These are phyloP conservation scores for Jackrogersella multiformis DNA, from an alignment of 495 filamentous ascomycete species.

Conservation along the genomic window DNA sequence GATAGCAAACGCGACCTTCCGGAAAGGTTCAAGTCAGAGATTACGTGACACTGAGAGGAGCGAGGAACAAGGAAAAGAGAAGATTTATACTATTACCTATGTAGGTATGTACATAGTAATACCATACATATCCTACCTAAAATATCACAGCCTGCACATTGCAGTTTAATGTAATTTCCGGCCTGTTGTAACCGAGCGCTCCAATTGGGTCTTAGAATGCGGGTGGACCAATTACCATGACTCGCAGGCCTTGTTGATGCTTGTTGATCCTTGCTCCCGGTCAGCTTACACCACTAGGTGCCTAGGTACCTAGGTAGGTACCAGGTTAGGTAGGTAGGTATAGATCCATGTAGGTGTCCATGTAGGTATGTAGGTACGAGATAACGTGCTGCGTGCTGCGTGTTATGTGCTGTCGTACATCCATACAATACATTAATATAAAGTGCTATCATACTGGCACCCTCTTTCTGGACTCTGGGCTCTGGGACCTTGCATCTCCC, in stretches of 20 bases:
- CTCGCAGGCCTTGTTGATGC: conserved; percentile 7
- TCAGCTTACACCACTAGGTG: conserved; percentile 22
- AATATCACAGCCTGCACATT: conserved; percentile 3
- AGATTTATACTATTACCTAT: conserved; percentile 13
- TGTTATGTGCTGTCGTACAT: too few relatives aligned
- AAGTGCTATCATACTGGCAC: conserved; percentile 1
- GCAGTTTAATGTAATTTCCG: conserved; percentile 37
- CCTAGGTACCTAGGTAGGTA: too few relatives aligned
- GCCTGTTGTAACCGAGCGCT: conserved; percentile 15
- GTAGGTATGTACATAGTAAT: too few relatives aligned
- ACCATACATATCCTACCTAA: too few relatives aligned
- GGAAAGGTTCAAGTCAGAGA: conserved; percentile 27
- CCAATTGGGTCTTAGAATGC: conserved; percentile 27
- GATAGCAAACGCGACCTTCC: conserved; percentile 36
- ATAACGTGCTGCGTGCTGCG: conserved; percentile 34
- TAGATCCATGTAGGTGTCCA: too few relatives aligned
- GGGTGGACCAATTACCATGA: conserved; percentile 6
- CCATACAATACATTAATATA: conserved; percentile 24
- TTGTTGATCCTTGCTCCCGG: conserved; percentile 25
- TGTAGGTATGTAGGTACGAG: conserved; percentile 21
- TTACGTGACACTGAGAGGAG: conserved; percentile 14
- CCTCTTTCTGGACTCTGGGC: too few relatives aligned
- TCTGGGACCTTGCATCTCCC: conserved; percentile 8
- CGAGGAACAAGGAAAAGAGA: conserved; percentile 9
- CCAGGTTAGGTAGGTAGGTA: too few relatives aligned